Base-by-base conservation (phyloP, 2,329 filamentous ascomycete genomes). In the Apiospora saccharicola region DNA sequence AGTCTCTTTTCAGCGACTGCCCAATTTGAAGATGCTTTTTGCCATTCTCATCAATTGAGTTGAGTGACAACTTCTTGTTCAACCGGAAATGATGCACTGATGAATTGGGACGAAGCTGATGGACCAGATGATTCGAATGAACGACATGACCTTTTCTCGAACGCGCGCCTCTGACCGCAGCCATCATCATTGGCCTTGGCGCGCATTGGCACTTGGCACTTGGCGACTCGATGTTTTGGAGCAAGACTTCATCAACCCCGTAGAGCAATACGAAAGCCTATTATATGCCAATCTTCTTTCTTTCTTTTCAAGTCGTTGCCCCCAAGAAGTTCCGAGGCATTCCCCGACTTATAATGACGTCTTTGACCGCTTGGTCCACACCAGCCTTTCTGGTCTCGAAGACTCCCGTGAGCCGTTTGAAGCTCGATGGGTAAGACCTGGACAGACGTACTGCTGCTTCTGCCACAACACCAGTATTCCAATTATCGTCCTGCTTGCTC, bases 171-270 rank as follows among this genome's bases (percentile, higher is more conserved):
- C 53, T 37, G 53, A 61, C 53, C 26, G 51, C 51, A 34, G 51
- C 51, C 24, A 30, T 8, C 51, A 30, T 30, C 24, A 3, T 8
- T 57, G 13, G 14, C 1, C 51, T 61, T 61, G 53, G 46, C 46
- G 30, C 53, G 53, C 53, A 61, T 61, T 61, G 53, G 53, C 53
- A 34, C 53, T 61, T 61, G 53, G 53, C 53, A 61, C 51, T 16
- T 30, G 26, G 26, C 26, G 4, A 30, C 26, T 30, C 51, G 16
- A 57, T 34, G 51, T 57, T 57, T 57, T 24, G 24, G 24, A 53
- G 24, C 24, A 19, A 30, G 51, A 26, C 51, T 19, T 13, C 51
- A 53, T 53, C 51, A 34, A 57, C 14, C 24, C 46, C 22, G 22
- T 49, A 22, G 26, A 30, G 26, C 26, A 30, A 30, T 30, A 30